Evolutionary conservation across 768 basidiomycete species (phyloP), one percentile per base, ranked within the genome.

Genomic region (Lentinula boryana): DNA sequence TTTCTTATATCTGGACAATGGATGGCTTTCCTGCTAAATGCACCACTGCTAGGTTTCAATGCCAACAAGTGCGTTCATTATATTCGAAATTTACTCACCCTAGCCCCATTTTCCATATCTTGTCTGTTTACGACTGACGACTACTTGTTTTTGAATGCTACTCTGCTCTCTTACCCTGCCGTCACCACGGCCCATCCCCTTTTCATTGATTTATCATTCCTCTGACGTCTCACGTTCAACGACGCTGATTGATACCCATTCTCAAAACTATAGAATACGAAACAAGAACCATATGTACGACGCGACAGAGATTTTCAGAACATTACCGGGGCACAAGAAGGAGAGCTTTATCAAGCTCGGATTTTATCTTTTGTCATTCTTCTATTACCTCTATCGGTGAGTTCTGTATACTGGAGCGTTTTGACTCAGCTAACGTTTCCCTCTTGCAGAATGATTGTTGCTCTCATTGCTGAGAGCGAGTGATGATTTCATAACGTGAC

Each of bases 301-400:
- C 71, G 97, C 97, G 58, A 98, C 96, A 23, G 97, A 99, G 77
- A 99, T 98, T 65, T 99, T 99, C 83, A 85, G 97, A 66, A 94
- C 95, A 60, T 76, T 98, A 51, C 84, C 89, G 13, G 86, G 83
- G 43, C 97, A 98, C 77, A 99, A 99, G 79, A 97, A 93, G 70
- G 96, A 95, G 77, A 88, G 88, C 66, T 96, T 97, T 70, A 82
- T 95, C 74, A 97, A 96, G 77, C 87, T 97, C 59, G 94, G 92
- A 10, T 94, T 94, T 76, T 95, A 93, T 72, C 85, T 94, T 64
- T 79, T 94, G 60, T 93, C 91, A 60, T 93, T 92, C 80, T 93
- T 93, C 80, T 93, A 91, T 73, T 94, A 94, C 69, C 85, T 94
- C 66, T 94, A 94, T 70, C 81, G 90, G 92, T 92, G 65, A 60